These are phyloP conservation scores for Plasmodium reichenowi DNA, from an alignment of 169 alveolate species.

Conservation along the genomic window DNA sequence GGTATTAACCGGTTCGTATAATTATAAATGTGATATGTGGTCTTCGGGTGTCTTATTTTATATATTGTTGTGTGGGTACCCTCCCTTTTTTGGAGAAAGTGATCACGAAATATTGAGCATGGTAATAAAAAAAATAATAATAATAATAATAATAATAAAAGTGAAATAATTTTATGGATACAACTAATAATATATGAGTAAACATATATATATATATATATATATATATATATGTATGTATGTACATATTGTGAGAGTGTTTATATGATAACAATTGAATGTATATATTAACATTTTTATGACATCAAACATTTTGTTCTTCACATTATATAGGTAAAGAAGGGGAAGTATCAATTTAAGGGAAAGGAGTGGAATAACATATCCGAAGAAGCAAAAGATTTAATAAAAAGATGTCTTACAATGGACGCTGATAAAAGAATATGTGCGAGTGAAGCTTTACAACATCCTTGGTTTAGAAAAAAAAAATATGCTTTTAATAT, in stretches of 20 bases:
- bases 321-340: conserved; percentile 79
- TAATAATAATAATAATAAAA: background rate
- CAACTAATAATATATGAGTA: no score
- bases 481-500: conserved; percentile 20
- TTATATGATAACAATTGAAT: no score
- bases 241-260: background rate
- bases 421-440: conserved; percentile 90
- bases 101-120: conserved; percentile 87
- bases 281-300: background rate
- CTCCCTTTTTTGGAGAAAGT: conserved; percentile 92
- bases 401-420: conserved; percentile 88
- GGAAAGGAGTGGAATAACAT: conserved; percentile 91
- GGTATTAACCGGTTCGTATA: conserved; percentile 87
- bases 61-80: conserved; percentile 91
- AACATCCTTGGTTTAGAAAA: conserved; percentile 91
- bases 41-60: conserved; percentile 88
- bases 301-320: background rate
- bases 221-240: background rate
- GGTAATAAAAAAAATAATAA: conserved; percentile 9
- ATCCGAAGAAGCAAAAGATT: conserved; percentile 91
- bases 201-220: no score
- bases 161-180: background rate
- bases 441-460: conserved; percentile 88
- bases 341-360: conserved; percentile 89
- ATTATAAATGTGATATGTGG: conserved; percentile 92